Conservation (phyloP, 1,139 yeast species). For the Protomyces inundatus region DNA sequence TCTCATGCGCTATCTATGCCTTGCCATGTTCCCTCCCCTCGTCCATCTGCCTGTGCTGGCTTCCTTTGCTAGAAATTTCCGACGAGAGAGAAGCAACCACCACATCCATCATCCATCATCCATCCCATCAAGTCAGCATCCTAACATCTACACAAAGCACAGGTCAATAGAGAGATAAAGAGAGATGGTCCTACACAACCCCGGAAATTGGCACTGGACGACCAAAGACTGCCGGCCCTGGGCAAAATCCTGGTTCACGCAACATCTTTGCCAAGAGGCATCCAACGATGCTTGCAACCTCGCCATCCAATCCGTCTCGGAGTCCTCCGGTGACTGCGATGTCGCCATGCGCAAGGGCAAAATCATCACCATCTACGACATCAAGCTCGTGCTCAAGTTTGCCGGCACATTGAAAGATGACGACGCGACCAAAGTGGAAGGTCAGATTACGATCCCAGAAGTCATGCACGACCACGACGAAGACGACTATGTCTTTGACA, state of each 20-base stretch:
- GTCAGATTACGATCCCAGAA: slow-evolving; percentile 80
- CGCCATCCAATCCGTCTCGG: slow-evolving; percentile 52
- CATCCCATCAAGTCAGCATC: not conserved
- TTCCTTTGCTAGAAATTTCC: not conserved
- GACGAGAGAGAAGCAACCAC: not conserved
- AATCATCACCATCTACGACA: slow-evolving; percentile 83
- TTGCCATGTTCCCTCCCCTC: not conserved
- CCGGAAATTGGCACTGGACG: slow-evolving; percentile 70
- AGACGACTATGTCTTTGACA: slow-evolving; percentile 78
- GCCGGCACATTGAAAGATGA: slow-evolving; percentile 43
- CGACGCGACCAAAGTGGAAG: slow-evolving; percentile 45
- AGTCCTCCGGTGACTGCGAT: slow-evolving; percentile 91
- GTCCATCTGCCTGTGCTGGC: not conserved
- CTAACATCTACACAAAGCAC: slow-evolving; percentile 13
- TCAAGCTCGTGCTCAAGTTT: slow-evolving; percentile 60
- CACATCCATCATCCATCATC: not conserved
- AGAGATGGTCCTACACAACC: slow-evolving; percentile 12
- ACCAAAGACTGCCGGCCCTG: slow-evolving; percentile 93
- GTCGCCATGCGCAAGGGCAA: slow-evolving; percentile 96
- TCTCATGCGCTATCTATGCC: too few relatives aligned
- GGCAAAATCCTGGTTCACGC: slow-evolving; percentile 71
- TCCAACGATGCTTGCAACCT: slow-evolving; percentile 42
- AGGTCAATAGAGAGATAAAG: slow-evolving; percentile 15
- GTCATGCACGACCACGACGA: slow-evolving; percentile 87
- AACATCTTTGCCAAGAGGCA: slow-evolving; percentile 51